phyloP scores from a whole-genome alignment of 163 green algal species.

The Chlorella variabilis region DNA sequence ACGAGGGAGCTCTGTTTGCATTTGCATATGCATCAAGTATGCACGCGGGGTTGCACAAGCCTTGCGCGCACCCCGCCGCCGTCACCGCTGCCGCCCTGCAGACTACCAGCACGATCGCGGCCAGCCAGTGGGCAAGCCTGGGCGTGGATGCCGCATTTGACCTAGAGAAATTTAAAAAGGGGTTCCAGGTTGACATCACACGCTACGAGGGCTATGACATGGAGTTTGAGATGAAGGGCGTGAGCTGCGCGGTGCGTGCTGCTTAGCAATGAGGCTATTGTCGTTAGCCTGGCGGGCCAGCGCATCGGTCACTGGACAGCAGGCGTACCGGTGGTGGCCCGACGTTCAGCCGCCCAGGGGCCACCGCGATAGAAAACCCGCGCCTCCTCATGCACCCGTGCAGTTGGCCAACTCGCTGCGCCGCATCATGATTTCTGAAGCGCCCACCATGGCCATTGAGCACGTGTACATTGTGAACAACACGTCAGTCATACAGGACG shows the following conservation, averaged over 20 bases:
- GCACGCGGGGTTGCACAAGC: not conserved
- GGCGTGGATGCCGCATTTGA: slow-evolving; percentile 84
- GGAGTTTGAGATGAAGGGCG: slow-evolving; percentile 93
- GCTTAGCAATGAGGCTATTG: slow-evolving; percentile 6
- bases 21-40: too few relatives aligned
- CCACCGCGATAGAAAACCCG: too few relatives aligned
- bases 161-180: slow-evolving; percentile 68
- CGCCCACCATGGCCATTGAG: slow-evolving; percentile 98
- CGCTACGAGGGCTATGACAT: slow-evolving; percentile 68
- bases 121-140: slow-evolving; percentile 69
- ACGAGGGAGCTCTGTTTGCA: too few relatives aligned
- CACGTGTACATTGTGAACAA: slow-evolving; percentile 99
- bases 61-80: not conserved
- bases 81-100: slow-evolving; percentile 43
- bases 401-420: slow-evolving; percentile 93
- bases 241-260: slow-evolving; percentile 47
- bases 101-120: slow-evolving; percentile 73
- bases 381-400: not conserved
- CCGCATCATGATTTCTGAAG: slow-evolving; percentile 94
- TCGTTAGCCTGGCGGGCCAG: slow-evolving; percentile 48
- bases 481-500: slow-evolving; percentile 96
- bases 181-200: slow-evolving; percentile 74
- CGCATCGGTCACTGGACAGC: not conserved
- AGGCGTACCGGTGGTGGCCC: too few relatives aligned
- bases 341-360: too few relatives aligned